Evolutionary conservation across 1,284 basidiomycete genomes (phyloP).

Genomic region (Apiotrichum sp.): DNA sequence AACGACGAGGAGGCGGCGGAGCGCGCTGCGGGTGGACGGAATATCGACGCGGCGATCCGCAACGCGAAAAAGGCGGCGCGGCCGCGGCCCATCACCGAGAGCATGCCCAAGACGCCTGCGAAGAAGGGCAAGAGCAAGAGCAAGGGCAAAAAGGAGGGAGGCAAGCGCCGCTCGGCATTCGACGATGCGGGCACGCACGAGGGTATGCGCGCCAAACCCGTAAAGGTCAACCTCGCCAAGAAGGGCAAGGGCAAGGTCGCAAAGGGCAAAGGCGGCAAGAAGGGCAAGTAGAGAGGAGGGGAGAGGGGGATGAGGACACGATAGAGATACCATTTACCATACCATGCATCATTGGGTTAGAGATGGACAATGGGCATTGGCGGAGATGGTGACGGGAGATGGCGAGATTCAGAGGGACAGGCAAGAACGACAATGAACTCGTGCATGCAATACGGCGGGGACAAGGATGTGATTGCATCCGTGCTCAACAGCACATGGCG

Average conservation of each 20-base stretch:
- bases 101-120: constrained; percentile 15
- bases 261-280: not conserved
- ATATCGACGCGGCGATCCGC: constrained; percentile 67
- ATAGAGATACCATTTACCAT: too few species aligned
- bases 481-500: too few species aligned
- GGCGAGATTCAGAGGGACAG: too few species aligned
- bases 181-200: constrained; percentile 32
- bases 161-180: constrained; percentile 20
- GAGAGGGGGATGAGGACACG: too few species aligned
- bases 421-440: too few species aligned
- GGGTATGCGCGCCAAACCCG: constrained; percentile 41
- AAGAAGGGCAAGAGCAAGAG: constrained; percentile 9
- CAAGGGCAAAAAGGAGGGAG: constrained; percentile 8
- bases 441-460: too few species aligned
- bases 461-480: too few species aligned
- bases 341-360: too few species aligned
- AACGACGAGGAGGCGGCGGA: constrained; percentile 66
- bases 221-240: constrained; percentile 38
- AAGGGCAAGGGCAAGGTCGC: constrained; percentile 17
- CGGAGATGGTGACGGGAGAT: too few species aligned
- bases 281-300: too few species aligned
- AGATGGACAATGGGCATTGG: too few species aligned
- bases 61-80: constrained; percentile 71
- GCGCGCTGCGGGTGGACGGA: constrained; percentile 45
- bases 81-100: constrained; percentile 53